Percentiles rank a stretch among this genome's conserved stretches.
phyloP scores from a whole-genome alignment of 2,329 filamentous ascomycete species.

The Macroventuria anomochaeta region DNA sequence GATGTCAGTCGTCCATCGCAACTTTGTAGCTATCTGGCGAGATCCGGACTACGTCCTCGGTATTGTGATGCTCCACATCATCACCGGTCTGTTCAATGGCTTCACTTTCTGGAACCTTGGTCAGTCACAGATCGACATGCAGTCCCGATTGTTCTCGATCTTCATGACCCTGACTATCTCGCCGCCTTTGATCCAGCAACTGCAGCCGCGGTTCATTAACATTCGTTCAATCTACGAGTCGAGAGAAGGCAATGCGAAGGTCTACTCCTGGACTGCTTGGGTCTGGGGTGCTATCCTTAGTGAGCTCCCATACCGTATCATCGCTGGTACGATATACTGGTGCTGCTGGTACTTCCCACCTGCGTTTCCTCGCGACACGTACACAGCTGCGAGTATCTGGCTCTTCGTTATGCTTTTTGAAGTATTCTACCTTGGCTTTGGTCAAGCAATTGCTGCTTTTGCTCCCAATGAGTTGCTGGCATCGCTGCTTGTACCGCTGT shows the following conservation, averaged over 20 bases:
- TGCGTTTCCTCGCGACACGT: constrained; percentile 62
- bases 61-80: constrained; percentile 59
- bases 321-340: constrained; percentile 70
- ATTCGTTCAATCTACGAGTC: constrained; percentile 72
- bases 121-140: constrained; percentile 51
- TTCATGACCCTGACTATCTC: constrained; percentile 80
- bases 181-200: constrained; percentile 76
- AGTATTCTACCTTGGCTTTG: constrained; percentile 69
- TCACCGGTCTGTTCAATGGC: constrained; percentile 57
- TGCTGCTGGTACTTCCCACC: constrained; percentile 60
- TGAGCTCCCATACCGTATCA: constrained; percentile 72
- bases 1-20: constrained; percentile 52
- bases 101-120: constrained; percentile 59
- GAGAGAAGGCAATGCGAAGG: constrained; percentile 77
- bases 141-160: constrained; percentile 73
- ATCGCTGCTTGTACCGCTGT: constrained; percentile 69
- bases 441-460: constrained; percentile 71
- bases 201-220: constrained; percentile 74
- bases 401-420: constrained; percentile 71
- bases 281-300: constrained; percentile 69
- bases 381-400: constrained; percentile 67
- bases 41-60: constrained; percentile 68
- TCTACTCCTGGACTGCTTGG: constrained; percentile 79
- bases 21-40: constrained; percentile 67
- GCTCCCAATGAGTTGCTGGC: constrained; percentile 71